A percentile compares a stretch with the other conserved stretches of the same genome.
Evolutionary conservation across 495 filamentous ascomycete genomes (phyloP).

Genomic region (Xylaria sp.): DNA sequence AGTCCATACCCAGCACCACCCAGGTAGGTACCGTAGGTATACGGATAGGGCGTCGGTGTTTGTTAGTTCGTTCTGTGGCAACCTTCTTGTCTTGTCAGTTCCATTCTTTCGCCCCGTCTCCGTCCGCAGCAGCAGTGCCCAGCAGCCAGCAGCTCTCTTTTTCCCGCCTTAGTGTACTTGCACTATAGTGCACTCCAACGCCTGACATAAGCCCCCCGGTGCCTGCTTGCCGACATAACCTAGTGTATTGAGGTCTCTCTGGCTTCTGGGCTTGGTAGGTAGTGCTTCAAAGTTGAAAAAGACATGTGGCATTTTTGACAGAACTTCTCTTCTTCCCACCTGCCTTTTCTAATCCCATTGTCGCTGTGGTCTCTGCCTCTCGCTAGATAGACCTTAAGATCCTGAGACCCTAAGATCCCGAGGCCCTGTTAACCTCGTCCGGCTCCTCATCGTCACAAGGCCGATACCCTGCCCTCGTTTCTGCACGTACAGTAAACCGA

Average conservation of each 20-base stretch:
- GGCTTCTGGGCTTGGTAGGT: not conserved
- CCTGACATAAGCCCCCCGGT: slow-evolving; percentile 7
- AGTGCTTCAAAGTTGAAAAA: slow-evolving; percentile 28
- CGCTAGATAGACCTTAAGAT: slow-evolving; percentile 4
- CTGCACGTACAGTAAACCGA: slow-evolving; percentile 23
- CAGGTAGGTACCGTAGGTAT: not conserved
- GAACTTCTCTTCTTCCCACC: slow-evolving; percentile 18
- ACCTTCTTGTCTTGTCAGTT: not conserved
- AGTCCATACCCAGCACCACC: not conserved
- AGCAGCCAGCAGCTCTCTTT: not conserved
- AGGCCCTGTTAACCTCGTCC: slow-evolving; percentile 11
- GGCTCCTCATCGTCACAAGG: slow-evolving; percentile 11
- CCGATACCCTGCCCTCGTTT: slow-evolving; percentile 10
- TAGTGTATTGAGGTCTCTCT: not conserved
- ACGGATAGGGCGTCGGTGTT: not conserved
- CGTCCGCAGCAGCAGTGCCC: too few relatives aligned
- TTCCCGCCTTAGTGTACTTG: not conserved
- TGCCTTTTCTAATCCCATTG: slow-evolving; percentile 28
- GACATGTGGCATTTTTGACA: slow-evolving; percentile 46
- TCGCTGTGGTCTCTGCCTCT: slow-evolving; percentile 22
- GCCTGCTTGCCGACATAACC: slow-evolving; percentile 1
- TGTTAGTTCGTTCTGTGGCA: not conserved
- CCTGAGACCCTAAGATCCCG: too few relatives aligned
- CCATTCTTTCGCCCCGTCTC: not conserved
- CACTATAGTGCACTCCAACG: not conserved